phyloP scores from a whole-genome alignment of 495 filamentous ascomycete species.

The Xylaria longipes region DNA sequence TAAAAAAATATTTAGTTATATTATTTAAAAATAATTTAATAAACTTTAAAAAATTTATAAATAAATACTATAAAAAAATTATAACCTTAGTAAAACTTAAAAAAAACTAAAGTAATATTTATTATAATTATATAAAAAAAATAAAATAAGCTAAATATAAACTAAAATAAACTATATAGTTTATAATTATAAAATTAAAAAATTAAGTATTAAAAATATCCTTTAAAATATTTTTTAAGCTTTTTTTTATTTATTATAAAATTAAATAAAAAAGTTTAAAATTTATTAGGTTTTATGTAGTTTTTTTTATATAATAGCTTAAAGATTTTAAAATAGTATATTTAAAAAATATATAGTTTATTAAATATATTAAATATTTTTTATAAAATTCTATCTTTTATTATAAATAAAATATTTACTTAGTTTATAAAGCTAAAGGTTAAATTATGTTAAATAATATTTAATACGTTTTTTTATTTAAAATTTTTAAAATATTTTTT shows the following conservation, averaged over 20 bases:
- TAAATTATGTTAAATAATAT: background rate
- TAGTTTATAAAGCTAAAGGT: background rate
- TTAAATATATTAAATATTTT: slow-evolving; percentile 4
- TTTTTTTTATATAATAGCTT: background rate
- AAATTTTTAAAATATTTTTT: background rate
- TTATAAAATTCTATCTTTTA: background rate
- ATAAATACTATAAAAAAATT: background rate
- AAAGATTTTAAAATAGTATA: background rate
- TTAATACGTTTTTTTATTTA: slow-evolving; percentile 4
- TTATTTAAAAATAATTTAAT: background rate
- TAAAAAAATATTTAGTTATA: background rate
- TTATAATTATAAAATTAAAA: slow-evolving; percentile 10
- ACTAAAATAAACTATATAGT: slow-evolving; percentile 2
- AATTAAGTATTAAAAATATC: slow-evolving; percentile 8
- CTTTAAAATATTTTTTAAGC: slow-evolving; percentile 12
- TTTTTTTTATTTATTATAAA: slow-evolving; percentile 12
- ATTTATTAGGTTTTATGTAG: too few species aligned
- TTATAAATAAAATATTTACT: background rate
- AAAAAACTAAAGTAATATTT: slow-evolving; percentile 1
- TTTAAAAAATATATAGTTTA: slow-evolving; percentile 5
- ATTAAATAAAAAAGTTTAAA: slow-evolving; percentile 11
- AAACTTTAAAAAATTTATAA: slow-evolving; percentile 6
- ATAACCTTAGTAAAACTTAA: slow-evolving; percentile 6
- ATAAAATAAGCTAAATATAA: background rate
- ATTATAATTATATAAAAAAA: slow-evolving; percentile 15